Conservation (phyloP, 192 early-diverging fungal species). For the Dispira parvispora region DNA sequence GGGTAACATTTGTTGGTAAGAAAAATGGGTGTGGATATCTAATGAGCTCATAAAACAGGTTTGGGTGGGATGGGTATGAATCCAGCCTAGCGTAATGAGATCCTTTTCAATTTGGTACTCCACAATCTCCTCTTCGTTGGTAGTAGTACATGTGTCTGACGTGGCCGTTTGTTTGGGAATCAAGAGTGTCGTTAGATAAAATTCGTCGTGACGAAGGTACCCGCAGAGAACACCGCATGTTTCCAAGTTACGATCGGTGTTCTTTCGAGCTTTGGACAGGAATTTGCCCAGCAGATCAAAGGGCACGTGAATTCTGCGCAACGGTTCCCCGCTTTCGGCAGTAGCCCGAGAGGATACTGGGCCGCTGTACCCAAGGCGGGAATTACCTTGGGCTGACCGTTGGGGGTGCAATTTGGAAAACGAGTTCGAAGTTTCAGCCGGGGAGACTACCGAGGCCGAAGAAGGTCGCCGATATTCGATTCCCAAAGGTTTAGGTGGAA, state of each 20-base stretch:
- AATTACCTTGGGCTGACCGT: background rate
- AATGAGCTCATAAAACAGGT: constrained; percentile 88
- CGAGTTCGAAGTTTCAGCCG: constrained; percentile 13
- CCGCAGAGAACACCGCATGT: constrained; percentile 80
- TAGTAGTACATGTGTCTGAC: constrained; percentile 67
- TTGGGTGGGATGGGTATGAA: constrained; percentile 87
- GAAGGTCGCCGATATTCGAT: background rate
- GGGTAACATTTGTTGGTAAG: constrained; percentile 78
- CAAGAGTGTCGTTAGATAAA: constrained; percentile 56
- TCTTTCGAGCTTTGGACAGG: constrained; percentile 43
- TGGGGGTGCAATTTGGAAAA: constrained; percentile 2
- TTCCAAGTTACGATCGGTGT: constrained; percentile 67
- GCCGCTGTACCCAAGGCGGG: no score
- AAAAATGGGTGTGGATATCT: constrained; percentile 82
- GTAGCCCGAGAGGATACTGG: background rate
- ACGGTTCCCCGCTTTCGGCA: constrained; percentile 31
- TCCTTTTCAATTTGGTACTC: constrained; percentile 55
- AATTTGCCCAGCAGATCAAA: constrained; percentile 48
- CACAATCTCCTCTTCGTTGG: constrained; percentile 72
- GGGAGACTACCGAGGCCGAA: constrained; percentile 4
- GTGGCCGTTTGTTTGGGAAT: constrained; percentile 84
- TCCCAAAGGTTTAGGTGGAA: no score
- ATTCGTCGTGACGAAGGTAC: constrained; percentile 31
- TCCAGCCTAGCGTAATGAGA: constrained; percentile 77
- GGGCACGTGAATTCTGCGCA: constrained; percentile 52